A percentile compares a stretch with the other conserved stretches of the same genome.
These are phyloP conservation scores for Aspergillus ostianus DNA, from an alignment of 495 filamentous ascomycete genomes.

Conservation along the genomic window DNA sequence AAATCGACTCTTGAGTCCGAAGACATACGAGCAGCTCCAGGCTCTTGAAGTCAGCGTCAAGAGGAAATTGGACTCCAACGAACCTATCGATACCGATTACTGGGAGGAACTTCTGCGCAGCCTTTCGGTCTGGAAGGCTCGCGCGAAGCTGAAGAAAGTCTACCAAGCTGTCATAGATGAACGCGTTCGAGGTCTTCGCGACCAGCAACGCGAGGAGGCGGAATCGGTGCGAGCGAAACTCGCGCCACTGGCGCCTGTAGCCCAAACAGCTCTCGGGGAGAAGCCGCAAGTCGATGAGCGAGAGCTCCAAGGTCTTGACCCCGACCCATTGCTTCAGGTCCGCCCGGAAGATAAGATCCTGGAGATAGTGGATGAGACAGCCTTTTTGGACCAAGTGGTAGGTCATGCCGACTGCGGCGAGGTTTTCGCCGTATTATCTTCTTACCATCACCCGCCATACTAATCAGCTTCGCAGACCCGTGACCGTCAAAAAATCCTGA, in stretches of 20 bases:
- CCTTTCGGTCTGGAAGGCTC: constrained; percentile 85
- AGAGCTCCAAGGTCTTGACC: constrained; percentile 54
- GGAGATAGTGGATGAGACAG: constrained; percentile 60
- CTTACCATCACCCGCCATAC: neutral
- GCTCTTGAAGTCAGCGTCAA: constrained; percentile 80
- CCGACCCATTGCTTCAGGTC: constrained; percentile 68
- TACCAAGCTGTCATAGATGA: constrained; percentile 76
- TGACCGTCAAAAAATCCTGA: constrained; percentile 63
- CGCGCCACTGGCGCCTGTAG: constrained; percentile 39
- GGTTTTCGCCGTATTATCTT: constrained; percentile 6
- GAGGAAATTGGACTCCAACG: constrained; percentile 78
- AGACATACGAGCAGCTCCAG: constrained; percentile 83
- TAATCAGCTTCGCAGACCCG: constrained; percentile 37
- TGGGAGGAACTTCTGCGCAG: constrained; percentile 91
- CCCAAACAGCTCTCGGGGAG: constrained; percentile 7
- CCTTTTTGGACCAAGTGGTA: constrained; percentile 60
- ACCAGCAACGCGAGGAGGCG: constrained; percentile 71
- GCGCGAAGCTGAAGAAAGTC: constrained; percentile 77
- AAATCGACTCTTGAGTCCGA: constrained; percentile 79
- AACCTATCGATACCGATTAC: constrained; percentile 94
- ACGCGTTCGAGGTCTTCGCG: constrained; percentile 63
- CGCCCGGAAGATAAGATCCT: constrained; percentile 65
- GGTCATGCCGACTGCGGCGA: constrained; percentile 16
- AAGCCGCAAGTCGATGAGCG: constrained; percentile 11
- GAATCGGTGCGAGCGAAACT: constrained; percentile 57